Evolutionary conservation across 1,284 basidiomycete species (phyloP), one percentile per base, ranked within the genome.

Genomic region (Paramarasmius palmivorus): DNA sequence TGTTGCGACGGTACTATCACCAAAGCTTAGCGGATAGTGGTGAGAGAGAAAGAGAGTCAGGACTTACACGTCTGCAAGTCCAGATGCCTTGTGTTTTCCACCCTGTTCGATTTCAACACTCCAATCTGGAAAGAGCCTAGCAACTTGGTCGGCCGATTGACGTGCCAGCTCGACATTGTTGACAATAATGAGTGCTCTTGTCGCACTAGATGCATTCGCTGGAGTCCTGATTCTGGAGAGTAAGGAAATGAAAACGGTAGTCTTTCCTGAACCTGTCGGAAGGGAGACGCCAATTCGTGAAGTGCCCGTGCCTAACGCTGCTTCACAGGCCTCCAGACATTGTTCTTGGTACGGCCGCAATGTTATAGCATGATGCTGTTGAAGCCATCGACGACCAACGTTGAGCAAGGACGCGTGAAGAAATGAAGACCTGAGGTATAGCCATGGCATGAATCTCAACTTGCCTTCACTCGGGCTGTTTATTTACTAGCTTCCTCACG

Each of bases 31-130:
- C 25, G 22, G 17, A 44, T 40, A 47, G 32, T 23, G 39, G 19
- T 32, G n/a, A 44, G 15, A 25, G 17, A 17, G 19, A 50, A 34
- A 34, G 49, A 38, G 35, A 10, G 42, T 47, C 32, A 44, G 22
- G 48, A 70, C 85, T 67, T 70, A 94, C 85, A 98, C 83, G 65
- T 98, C 93, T 25, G 95, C 94, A 6, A 66, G 54, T 1, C 95
- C 96, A 22, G 84, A 84, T 1, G 95, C 94, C 42, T 75, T 78
- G 60, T 92, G 78, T 62, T 84, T 88, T 12, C 65, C 63, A 2
- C 93, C 93, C 72, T 98, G 96, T 68, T 98, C 96, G 48, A 98
- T 90, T 68, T 98, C 95, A 7, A 98, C 88, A 8, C 70, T 78
- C 79, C 90, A 88, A 5, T 82, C 66, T 0, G 94, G 92, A 59